phyloP scores from a whole-genome alignment of 495 filamentous ascomycete genomes.

The Baudoinia panamericana region DNA sequence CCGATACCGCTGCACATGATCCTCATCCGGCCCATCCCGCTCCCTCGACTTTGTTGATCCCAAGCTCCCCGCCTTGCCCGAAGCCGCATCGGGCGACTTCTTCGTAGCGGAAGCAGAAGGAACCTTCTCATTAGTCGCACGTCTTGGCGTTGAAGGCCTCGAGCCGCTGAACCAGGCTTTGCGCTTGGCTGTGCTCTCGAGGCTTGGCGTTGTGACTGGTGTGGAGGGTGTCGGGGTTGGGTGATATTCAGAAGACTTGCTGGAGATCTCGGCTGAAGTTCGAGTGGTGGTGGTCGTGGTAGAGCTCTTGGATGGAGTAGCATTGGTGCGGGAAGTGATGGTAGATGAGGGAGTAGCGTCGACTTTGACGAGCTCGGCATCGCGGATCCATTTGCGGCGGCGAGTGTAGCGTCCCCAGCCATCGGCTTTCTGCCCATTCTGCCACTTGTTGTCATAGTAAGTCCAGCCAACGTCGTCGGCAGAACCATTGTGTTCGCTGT shows the following conservation, averaged over 20 bases:
- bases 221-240: background rate
- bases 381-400: conserved; percentile 87
- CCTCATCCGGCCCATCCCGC: conserved; percentile 39
- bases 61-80: conserved; percentile 32
- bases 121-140: conserved; percentile 17
- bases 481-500: conserved; percentile 29
- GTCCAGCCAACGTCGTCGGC: conserved; percentile 80
- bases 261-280: background rate
- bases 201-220: background rate
- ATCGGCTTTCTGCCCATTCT: conserved; percentile 77
- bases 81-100: conserved; percentile 1
- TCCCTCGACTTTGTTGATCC: conserved; percentile 24
- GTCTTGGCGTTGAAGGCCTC: conserved; percentile 17
- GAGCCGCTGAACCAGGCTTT: conserved; percentile 19
- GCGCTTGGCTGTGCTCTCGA: conserved; percentile 3
- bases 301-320: background rate
- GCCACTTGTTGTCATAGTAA: conserved; percentile 99
- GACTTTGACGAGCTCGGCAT: conserved; percentile 84
- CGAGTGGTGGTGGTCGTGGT: conserved; percentile 23
- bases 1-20: conserved; percentile 26
- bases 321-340: background rate
- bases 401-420: conserved; percentile 94
- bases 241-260: background rate
- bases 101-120: conserved; percentile 6
- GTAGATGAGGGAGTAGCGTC: conserved; percentile 16